phyloP scores from a whole-genome alignment of 768 basidiomycete species.

The Cystobasidium onofrii region DNA sequence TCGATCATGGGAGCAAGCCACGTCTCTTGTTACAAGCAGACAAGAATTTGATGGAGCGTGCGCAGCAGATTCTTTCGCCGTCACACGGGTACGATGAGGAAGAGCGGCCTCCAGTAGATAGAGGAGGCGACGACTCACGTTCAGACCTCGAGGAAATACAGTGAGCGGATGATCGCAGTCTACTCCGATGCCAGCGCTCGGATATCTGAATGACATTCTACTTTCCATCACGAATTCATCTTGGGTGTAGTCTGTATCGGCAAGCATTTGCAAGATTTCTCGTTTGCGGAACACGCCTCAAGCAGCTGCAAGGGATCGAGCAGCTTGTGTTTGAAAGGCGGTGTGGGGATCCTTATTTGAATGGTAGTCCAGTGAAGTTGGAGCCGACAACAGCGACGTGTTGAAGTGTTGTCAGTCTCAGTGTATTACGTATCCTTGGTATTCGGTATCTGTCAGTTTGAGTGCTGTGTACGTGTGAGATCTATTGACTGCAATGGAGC shows the following conservation, averaged over 20 bases:
- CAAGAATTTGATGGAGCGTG: slow-evolving; percentile 8
- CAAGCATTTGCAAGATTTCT: neutral
- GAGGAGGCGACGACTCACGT: neutral
- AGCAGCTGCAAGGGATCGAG: slow-evolving; percentile 5
- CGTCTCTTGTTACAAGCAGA: slow-evolving; percentile 21
- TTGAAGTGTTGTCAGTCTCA: too few relatives aligned
- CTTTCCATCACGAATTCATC: too few relatives aligned
- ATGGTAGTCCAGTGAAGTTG: neutral
- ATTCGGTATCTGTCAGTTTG: too few relatives aligned
- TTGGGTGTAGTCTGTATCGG: slow-evolving; percentile 1
- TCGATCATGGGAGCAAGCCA: neutral
- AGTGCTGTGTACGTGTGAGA: too few relatives aligned
- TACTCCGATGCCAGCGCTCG: too few relatives aligned
- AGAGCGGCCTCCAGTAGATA: neutral
- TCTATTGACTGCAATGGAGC: too few relatives aligned
- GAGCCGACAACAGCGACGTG: neutral
- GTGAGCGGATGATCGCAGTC: neutral
- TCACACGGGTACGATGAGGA: neutral
- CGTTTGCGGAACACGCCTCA: neutral
- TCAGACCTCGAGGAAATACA: slow-evolving; percentile 13
- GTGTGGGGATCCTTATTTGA: slow-evolving; percentile 2
- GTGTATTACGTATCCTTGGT: too few relatives aligned
- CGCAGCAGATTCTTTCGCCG: neutral
- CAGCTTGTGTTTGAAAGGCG: slow-evolving; percentile 10
- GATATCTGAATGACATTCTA: neutral